Base-by-base conservation (phyloP, 2,329 filamentous ascomycete species). In the Aspergillus alliaceus region DNA sequence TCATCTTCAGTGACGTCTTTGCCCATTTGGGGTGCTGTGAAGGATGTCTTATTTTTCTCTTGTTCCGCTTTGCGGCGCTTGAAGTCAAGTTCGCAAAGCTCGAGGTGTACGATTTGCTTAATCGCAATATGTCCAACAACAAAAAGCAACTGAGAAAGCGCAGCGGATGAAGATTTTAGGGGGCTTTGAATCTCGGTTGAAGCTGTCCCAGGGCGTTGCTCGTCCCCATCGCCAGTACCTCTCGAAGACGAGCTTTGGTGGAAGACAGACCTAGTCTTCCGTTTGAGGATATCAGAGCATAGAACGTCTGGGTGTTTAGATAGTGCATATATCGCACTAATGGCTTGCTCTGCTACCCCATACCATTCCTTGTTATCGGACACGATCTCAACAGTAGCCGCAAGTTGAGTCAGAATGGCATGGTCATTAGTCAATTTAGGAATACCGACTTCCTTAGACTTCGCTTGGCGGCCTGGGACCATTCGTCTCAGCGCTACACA, bases 31-130 rank as follows among this genome's bases (percentile, higher is more conserved):
- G 74, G 70, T 32, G 76, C 77, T 61, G 75, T 66, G 53, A 66
- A 76, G 51, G 75, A 74, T 35, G 64, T 73, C 66, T 80, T 79
- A 50, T 74, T 79, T 72, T 81, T 77, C 72, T 80, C 71, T 67
- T 77, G 72, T 73, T 79, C 78, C 7, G 72, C 72, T 80, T 99
- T 99, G 64, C 93, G 86, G 53, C 93, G 90, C 80, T 99, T 99
- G 76, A 99, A 99, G 74, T 99, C 95, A 50, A 95, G 86, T 71
- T 99, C 95, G 72, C 93, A 96, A n/a, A 98, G 82, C 68, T 99
- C 95, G 11, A 99, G 84, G 72, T 99, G 95, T 0, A 99, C 96
- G 66, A 99, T 99, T 72, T 99, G 96, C 78, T 99, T 99, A 71
- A 99, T 95, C 14, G 95, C 95, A 48, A 98, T 90, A 69, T 99